Evolutionary conservation across 83 land plant genomes (phyloP).

Genomic region (Larix sibirica): DNA sequence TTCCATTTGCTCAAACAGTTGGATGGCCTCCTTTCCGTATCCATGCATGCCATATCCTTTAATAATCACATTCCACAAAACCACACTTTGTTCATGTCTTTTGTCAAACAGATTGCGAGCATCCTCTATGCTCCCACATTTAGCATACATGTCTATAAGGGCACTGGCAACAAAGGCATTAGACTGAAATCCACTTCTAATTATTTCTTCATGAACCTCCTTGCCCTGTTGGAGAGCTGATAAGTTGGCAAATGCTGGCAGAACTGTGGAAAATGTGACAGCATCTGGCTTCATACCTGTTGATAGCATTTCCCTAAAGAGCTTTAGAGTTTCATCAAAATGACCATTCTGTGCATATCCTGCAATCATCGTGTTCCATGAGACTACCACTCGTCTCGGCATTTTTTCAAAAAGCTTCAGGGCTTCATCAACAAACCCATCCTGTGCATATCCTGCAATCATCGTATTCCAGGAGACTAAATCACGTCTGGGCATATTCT

Average conservation of each 20-base stretch:
- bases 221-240: slow-evolving; percentile 3
- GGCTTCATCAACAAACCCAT: slow-evolving; percentile 37
- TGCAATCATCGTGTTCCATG: slow-evolving; percentile 46
- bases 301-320: slow-evolving; percentile 30
- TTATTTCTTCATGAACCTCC: not conserved
- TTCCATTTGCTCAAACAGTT: slow-evolving; percentile 8
- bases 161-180: not conserved
- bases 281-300: slow-evolving; percentile 47
- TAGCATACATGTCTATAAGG: slow-evolving; percentile 15
- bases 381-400: not conserved
- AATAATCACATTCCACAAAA: not conserved
- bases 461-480: slow-evolving; percentile 33
- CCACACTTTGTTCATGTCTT: not conserved
- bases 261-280: not conserved
- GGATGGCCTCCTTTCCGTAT: not conserved
- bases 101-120: slow-evolving; percentile 2
- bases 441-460: slow-evolving; percentile 38
- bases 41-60: slow-evolving; percentile 11
- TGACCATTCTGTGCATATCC: slow-evolving; percentile 27
- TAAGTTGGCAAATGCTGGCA: slow-evolving; percentile 4
- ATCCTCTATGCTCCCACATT: not conserved
- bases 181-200: not conserved
- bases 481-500: slow-evolving; percentile 30
- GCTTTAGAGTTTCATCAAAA: slow-evolving; percentile 33
- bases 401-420: slow-evolving; percentile 34